Evolutionary conservation across 768 basidiomycete species (phyloP), one percentile per base, ranked within the genome.

Genomic region (Termitomyces sp.): DNA sequence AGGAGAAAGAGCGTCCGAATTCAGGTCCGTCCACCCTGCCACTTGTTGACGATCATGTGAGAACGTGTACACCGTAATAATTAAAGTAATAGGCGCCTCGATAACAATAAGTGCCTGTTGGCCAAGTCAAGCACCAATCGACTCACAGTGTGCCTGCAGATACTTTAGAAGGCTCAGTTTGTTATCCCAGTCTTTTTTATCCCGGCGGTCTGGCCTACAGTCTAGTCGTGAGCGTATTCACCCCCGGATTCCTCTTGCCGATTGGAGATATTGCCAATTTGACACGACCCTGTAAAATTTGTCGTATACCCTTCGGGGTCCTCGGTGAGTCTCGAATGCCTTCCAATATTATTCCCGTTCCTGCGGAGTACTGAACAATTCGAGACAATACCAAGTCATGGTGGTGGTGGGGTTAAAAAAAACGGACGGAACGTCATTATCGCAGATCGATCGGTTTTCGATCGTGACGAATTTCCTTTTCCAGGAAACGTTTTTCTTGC

Each of bases 21-120:
- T 53, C 55, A 59, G 58, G 61, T 29, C 55, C 58, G 61, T 62
- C 53, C 49, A 55, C 53, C 47, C 56, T 54, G 57, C 53, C 60
- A 57, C 22, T 29, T 46, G 26, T 50, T 59, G 55, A 54, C 52
- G 55, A 62, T 62, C 61, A 57, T 62, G 61, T 62, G 61, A 61
- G 61, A 57, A 56, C 41, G 53, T 31, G 31, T 50, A 52, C n/a
- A 37, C 36, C 26, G 20, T 41, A 48, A 16, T 24, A 34, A 37
- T 46, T 37, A 41, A 58, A 20, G 42, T 36, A 39, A 53, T 46
- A 39, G 51, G 32, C 43, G 42, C 50, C 41, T 46, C 24, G 22
- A 43, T 46, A 52, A 32, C 36, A 32, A 44, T 22, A 29, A 55
- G 46, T 36, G 36, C 37, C 26, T 27, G 14, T 24, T 48, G n/a